These are phyloP conservation scores for Leishmania mexicana DNA, from an alignment of 208 protist species.

Conservation along the genomic window DNA sequence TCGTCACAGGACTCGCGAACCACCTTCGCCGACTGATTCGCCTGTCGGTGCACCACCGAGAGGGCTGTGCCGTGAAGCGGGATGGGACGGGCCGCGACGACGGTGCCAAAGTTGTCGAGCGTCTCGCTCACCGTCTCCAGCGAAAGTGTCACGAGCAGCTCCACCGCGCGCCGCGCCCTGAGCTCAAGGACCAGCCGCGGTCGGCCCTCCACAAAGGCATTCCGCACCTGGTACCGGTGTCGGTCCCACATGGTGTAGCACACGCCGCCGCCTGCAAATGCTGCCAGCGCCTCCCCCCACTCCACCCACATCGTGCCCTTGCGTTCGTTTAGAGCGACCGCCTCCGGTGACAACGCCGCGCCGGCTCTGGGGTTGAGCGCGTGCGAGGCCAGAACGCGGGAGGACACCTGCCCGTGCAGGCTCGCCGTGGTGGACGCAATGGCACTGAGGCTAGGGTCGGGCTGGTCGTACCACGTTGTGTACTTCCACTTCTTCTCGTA, in stretches of 20 bases:
- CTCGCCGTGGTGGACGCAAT: constrained; percentile 5
- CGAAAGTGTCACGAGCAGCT: constrained; percentile 41
- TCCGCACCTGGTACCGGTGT: constrained; percentile 50
- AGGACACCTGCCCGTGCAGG: background rate
- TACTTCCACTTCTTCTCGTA: constrained; percentile 43
- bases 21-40: constrained; percentile 25
- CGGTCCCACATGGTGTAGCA: constrained; percentile 52
- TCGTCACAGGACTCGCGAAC: constrained; percentile 42
- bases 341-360: constrained; percentile 17
- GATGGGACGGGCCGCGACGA: constrained; percentile 14
- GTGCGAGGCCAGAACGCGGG: background rate
- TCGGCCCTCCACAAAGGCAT: constrained; percentile 34
- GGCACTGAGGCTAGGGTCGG: constrained; percentile 40
- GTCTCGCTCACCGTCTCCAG: constrained; percentile 33
- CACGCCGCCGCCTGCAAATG: constrained; percentile 74
- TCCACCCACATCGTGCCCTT: constrained; percentile 80
- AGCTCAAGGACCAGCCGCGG: constrained; percentile 53
- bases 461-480: constrained; percentile 57
- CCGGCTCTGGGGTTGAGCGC: background rate
- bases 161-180: constrained; percentile 29
- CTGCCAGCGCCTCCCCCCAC: constrained; percentile 63
- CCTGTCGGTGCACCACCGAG: constrained; percentile 23
- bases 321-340: constrained; percentile 18
- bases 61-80: constrained; percentile 31
- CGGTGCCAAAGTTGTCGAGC: constrained; percentile 35